These are phyloP conservation scores for Wickerhamiella dianesei DNA, from an alignment of 805 yeast genomes.

Conservation along the genomic window DNA sequence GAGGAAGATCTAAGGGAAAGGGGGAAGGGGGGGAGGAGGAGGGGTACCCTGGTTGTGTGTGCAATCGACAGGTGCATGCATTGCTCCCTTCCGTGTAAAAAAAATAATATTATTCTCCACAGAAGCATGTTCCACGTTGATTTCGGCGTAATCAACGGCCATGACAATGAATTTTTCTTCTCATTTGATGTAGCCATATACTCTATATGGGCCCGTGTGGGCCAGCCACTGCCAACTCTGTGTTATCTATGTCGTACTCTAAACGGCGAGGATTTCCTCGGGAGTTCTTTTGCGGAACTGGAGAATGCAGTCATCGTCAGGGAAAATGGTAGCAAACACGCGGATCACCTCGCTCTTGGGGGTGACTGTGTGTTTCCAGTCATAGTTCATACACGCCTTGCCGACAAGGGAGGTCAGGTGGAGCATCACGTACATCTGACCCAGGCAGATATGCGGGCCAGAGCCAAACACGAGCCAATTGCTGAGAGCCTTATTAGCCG, in stretches of 20 bases:
- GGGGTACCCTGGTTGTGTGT: background rate
- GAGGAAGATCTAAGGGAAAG: background rate
- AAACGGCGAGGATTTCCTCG: slow-evolving; percentile 9
- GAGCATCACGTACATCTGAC: slow-evolving; percentile 86
- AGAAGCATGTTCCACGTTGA: no score
- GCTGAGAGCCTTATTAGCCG: slow-evolving; percentile 61
- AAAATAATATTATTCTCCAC: no score
- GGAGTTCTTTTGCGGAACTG: slow-evolving; percentile 35
- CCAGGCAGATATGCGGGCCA: slow-evolving; percentile 93
- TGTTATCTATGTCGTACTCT: background rate
- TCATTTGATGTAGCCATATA: no score
- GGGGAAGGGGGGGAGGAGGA: background rate
- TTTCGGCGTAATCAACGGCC: no score
- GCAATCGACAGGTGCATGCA: background rate
- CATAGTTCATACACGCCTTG: slow-evolving; percentile 68
- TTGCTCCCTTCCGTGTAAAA: background rate
- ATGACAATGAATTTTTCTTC: no score
- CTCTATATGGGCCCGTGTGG: no score
- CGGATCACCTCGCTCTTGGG: slow-evolving; percentile 79
- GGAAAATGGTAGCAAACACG: slow-evolving; percentile 97
- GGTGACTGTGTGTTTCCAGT: slow-evolving; percentile 73
- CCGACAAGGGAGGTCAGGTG: slow-evolving; percentile 83
- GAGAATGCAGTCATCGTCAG: slow-evolving; percentile 82
- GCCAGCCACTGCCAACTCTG: no score
- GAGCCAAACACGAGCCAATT: slow-evolving; percentile 97